A percentile compares a stretch with the other conserved stretches of the same genome.
Evolutionary conservation across 2,329 filamentous ascomycete genomes (phyloP).

Genomic region (Colletotrichum spaethianum): DNA sequence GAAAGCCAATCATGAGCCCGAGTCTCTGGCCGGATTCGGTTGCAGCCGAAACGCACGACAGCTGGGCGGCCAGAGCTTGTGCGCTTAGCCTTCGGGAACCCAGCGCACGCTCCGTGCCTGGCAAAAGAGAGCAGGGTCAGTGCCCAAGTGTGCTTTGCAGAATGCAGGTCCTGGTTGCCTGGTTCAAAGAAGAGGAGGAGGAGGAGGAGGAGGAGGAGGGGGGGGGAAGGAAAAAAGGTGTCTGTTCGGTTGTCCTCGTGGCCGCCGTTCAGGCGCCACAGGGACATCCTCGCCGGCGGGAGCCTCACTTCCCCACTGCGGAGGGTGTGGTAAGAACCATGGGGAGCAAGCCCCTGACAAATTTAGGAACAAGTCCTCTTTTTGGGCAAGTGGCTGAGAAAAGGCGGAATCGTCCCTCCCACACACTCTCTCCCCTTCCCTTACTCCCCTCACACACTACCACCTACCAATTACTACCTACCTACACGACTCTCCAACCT

Average conservation of each 20-base stretch:
- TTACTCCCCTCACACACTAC: not conserved
- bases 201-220: not conserved
- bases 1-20: not conserved
- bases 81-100: not conserved
- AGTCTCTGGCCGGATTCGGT: slow-evolving; percentile 31
- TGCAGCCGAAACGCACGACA: slow-evolving; percentile 36
- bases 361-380: slow-evolving; percentile 2
- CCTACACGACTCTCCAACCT: not conserved
- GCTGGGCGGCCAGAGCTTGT: slow-evolving; percentile 29
- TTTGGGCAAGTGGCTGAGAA: not conserved
- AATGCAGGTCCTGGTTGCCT: not conserved
- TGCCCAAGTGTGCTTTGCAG: not conserved
- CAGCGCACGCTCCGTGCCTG: not conserved
- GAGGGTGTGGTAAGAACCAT: slow-evolving; percentile 21
- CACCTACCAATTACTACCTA: not conserved
- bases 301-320: not conserved
- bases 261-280: not conserved
- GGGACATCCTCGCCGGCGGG: slow-evolving; percentile 9
- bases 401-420: not conserved
- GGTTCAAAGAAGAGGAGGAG: no score
- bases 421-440: not conserved
- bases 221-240: not conserved
- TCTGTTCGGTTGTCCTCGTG: slow-evolving; percentile 7
- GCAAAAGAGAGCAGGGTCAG: not conserved
- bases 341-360: slow-evolving; percentile 34